These are phyloP conservation scores for Cyberlindnera maritima DNA, from an alignment of 805 yeast genomes.

Conservation along the genomic window DNA sequence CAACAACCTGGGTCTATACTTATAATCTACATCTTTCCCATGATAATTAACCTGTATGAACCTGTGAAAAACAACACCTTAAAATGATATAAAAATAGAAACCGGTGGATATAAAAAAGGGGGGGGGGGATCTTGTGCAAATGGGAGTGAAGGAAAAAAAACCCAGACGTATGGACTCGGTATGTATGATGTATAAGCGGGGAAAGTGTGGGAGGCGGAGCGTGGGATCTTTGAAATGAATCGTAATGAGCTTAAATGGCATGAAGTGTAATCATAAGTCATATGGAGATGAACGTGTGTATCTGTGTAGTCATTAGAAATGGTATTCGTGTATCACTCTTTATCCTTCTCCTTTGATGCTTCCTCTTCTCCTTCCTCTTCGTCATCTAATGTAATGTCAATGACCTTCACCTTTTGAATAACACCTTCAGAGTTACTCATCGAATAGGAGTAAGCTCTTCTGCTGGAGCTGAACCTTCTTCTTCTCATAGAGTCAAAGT, in stretches of 20 bases:
- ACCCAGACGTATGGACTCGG: no score
- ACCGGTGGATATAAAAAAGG: no score
- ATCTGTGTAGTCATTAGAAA: background rate
- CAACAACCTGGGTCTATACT: conserved; percentile 26
- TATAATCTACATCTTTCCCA: conserved; percentile 8
- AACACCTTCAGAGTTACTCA: conserved; percentile 18
- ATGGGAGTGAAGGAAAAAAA: no score
- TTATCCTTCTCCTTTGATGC: background rate
- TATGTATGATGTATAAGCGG: no score
- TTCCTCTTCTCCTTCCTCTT: conserved; percentile 11
- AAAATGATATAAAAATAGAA: background rate
- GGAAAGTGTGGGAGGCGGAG: no score
- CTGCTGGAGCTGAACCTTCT: conserved; percentile 6
- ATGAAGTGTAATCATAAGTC: background rate
- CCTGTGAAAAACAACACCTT: background rate
- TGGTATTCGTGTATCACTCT: background rate
- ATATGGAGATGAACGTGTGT: background rate
- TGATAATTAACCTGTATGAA: background rate
- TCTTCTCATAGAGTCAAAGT: conserved; percentile 4
- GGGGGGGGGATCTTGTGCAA: no score
- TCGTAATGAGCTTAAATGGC: no score
- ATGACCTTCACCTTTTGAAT: conserved; percentile 23
- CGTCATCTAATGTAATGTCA: conserved; percentile 22
- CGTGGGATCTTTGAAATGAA: no score
- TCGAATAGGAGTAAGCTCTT: conserved; percentile 20